Percentiles rank a stretch among this genome's conserved stretches.
These are phyloP conservation scores for Laburnicola sp. DNA, from an alignment of 2,329 filamentous ascomycete species.

Conservation along the genomic window DNA sequence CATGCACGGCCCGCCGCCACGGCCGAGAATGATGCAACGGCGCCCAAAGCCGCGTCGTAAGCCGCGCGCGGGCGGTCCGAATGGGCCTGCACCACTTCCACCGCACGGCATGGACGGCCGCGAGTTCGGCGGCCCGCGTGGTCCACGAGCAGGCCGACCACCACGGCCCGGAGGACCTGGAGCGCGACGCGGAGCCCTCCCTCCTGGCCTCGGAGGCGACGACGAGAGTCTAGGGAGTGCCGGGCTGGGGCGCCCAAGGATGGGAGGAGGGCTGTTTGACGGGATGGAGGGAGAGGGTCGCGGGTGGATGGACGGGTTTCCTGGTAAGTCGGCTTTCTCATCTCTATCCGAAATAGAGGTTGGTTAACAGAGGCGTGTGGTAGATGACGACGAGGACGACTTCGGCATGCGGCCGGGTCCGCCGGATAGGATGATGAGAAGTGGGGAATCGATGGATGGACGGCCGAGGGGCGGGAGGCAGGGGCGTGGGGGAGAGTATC, in stretches of 20 bases:
- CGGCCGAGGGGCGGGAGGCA: neutral
- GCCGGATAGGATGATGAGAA: neutral
- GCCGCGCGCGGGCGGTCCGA: neutral
- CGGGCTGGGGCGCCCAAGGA: neutral
- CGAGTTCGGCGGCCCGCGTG: too few species aligned
- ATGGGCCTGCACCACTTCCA: neutral
- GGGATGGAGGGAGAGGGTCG: neutral
- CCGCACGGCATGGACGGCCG: neutral
- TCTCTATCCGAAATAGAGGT: too few species aligned
- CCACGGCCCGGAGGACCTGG: neutral
- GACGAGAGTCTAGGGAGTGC: neutral
- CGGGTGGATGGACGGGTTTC: neutral
- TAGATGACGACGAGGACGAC: neutral
- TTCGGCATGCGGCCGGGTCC: conserved; percentile 2
- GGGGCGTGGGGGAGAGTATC: neutral
- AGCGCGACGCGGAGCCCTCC: neutral
- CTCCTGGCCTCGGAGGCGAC: neutral
- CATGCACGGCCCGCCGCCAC: conserved; percentile 5
- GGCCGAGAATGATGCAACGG: neutral
- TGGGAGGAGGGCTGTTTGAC: neutral
- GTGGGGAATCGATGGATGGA: neutral
- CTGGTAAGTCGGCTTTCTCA: neutral
- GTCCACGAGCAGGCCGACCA: too few species aligned
- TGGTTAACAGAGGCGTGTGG: too few species aligned
- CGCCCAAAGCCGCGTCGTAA: neutral